phyloP scores from a whole-genome alignment of 192 early-diverging fungal genomes.

The Cetraspora pellucida region DNA sequence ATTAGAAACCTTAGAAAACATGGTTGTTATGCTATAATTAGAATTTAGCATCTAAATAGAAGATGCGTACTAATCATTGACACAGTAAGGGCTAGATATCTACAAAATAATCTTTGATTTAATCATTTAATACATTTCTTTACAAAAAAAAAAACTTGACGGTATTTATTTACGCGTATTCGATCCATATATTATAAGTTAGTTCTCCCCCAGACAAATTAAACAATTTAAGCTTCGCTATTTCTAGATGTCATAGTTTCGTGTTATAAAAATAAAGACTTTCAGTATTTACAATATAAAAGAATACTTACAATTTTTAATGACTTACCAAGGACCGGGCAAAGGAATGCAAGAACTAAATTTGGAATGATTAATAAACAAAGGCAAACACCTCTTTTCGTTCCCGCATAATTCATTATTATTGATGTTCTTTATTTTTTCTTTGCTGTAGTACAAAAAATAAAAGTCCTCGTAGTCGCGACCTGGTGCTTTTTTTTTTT shows the following conservation, averaged over 20 bases:
- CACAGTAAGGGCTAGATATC: not conserved
- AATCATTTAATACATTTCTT: not conserved
- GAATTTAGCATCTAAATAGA: not conserved
- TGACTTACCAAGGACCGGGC: not conserved
- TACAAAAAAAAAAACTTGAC: not conserved
- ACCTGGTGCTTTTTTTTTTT: too few relatives aligned
- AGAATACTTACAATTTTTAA: not conserved
- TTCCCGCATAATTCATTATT: not conserved
- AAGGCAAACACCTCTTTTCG: not conserved
- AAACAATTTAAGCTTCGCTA: not conserved
- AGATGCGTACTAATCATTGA: not conserved
- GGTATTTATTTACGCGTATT: not conserved
- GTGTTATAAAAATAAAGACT: not conserved
- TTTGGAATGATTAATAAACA: not conserved
- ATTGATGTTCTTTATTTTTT: too few relatives aligned
- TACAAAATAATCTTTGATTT: not conserved
- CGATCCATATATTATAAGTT: not conserved
- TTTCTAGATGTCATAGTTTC: not conserved
- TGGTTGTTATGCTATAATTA: not conserved
- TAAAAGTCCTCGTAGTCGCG: too few relatives aligned
- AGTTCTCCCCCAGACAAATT: not conserved
- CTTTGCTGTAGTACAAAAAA: too few relatives aligned
- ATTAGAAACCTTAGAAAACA: not conserved
- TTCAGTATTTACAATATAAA: not conserved
- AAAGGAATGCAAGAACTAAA: not conserved